phyloP scores from a whole-genome alignment of 2,329 filamentous ascomycete genomes.

The Fusarium compactum region DNA sequence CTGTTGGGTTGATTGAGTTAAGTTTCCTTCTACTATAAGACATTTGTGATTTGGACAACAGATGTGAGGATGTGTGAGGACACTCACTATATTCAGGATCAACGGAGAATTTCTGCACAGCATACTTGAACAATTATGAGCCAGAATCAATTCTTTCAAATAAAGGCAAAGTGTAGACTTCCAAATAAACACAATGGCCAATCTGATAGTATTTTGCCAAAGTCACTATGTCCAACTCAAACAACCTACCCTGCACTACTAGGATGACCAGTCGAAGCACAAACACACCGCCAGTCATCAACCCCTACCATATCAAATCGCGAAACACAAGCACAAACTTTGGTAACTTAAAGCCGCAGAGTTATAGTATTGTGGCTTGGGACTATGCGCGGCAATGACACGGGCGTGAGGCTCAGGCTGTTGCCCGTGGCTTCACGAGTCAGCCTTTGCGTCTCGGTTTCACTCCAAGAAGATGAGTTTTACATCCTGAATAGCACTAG shows the following conservation, averaged over 20 bases:
- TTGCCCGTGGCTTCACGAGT: slow-evolving; percentile 32
- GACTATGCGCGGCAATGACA: slow-evolving; percentile 6
- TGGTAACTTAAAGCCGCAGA: slow-evolving; percentile 7
- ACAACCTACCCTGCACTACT: slow-evolving; percentile 16
- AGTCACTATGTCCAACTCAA: neutral
- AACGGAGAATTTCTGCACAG: neutral
- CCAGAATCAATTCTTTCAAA: neutral
- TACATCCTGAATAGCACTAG: neutral
- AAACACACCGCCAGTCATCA: slow-evolving; percentile 25
- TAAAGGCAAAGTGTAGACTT: neutral
- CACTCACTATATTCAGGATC: neutral
- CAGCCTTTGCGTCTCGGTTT: slow-evolving; percentile 12
- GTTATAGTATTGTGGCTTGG: neutral
- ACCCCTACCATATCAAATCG: neutral
- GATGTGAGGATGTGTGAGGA: rapidly evolving
- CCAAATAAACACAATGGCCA: neutral
- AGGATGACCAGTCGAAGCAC: no score
- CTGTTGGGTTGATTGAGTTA: neutral
- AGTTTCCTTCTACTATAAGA: neutral
- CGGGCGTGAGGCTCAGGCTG: neutral
- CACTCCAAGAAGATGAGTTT: neutral
- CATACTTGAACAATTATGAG: neutral
- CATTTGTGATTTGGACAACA: neutral
- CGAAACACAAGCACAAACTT: slow-evolving; percentile 30
- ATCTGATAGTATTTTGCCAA: neutral